A percentile compares a stretch with the other conserved stretches of the same genome.
phyloP scores from a whole-genome alignment of 148 eudicot genomes.

The Nyssa sinensis region DNA sequence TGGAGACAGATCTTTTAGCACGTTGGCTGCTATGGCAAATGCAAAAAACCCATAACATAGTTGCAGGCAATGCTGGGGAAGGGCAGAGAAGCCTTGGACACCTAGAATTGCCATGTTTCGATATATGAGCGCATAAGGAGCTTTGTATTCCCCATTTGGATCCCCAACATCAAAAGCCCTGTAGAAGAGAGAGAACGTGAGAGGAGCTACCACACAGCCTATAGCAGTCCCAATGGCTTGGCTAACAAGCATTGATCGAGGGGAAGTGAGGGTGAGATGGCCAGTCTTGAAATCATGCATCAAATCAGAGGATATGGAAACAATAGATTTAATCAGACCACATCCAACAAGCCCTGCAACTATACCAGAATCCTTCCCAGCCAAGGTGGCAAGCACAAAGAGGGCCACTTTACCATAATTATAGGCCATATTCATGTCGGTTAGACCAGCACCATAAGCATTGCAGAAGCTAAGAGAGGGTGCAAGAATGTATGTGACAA shows the following conservation, averaged over 20 bases:
- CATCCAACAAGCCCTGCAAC: constrained; percentile 79
- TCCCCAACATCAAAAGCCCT: constrained; percentile 68
- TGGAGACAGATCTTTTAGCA: constrained; percentile 46
- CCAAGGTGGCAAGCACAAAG: constrained; percentile 52
- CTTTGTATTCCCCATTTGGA: constrained; percentile 62
- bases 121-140: constrained; percentile 67
- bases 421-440: constrained; percentile 83
- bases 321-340: constrained; percentile 75
- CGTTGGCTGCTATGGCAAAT: constrained; percentile 47
- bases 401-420: constrained; percentile 83
- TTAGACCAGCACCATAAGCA: constrained; percentile 76
- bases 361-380: constrained; percentile 56
- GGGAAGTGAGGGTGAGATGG: constrained; percentile 69
- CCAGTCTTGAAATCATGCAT: constrained; percentile 79
- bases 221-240: constrained; percentile 68
- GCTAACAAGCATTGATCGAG: constrained; percentile 68
- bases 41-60: constrained; percentile 62
- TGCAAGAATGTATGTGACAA: constrained; percentile 56
- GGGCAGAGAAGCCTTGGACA: constrained; percentile 66
- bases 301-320: constrained; percentile 50
- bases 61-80: constrained; percentile 65
- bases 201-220: constrained; percentile 65
- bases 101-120: constrained; percentile 84
- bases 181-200: constrained; percentile 60
- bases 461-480: constrained; percentile 77